Base-by-base conservation (phyloP, 1,284 basidiomycete species). In the Ceratobasidium theobromae region DNA sequence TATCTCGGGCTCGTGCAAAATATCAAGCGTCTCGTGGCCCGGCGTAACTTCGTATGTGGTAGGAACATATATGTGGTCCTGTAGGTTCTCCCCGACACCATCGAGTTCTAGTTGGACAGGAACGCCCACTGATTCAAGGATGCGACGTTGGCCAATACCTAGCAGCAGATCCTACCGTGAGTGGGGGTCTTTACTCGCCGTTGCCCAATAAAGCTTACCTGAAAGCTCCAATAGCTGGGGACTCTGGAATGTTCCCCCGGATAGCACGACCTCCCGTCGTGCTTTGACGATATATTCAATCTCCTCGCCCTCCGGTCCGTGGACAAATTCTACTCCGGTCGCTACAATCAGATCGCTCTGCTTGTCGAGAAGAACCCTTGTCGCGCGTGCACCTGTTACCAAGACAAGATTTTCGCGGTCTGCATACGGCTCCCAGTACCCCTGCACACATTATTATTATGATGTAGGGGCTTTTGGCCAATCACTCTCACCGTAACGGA, bases 61-160 rank as follows among this genome's bases (percentile, higher is more conserved):
- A 9, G 67, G 62, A 5, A 68, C 54, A 43, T 54, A 65, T 23
- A 65, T 35, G 68, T 78, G 77, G 70, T 79, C 78, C 68, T 77
- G 77, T n/a, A 83, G 71, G 70, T 83, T 80, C 69, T 78, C 74
- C 2, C 74, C 74, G 8, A 82, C 81, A 55, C 75, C 75, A 2
- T 77, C 74, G 11, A 79, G 72, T 65, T 79, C 72, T 18, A 76
- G 72, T 11, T 79, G 72, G 0, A 76, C 68, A 1, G 74, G 73
- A 48, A 82, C 78, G 21, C 75, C 76, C 4, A 77, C 69, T 27
- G 71, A 70, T 41, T 72, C 54, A 4, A 84, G 72, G 1, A 79
- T 73, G 12, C 69, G 67, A 35, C 74, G 69, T 52, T 78, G 75
- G 0, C 82, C 82, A 58, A 84, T 76, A 9, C 82, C 73, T 32